Percentiles rank a stretch among this genome's conserved stretches.
Evolutionary conservation across 129 eudicot species (phyloP).

Genomic region (Lonicera japonica): DNA sequence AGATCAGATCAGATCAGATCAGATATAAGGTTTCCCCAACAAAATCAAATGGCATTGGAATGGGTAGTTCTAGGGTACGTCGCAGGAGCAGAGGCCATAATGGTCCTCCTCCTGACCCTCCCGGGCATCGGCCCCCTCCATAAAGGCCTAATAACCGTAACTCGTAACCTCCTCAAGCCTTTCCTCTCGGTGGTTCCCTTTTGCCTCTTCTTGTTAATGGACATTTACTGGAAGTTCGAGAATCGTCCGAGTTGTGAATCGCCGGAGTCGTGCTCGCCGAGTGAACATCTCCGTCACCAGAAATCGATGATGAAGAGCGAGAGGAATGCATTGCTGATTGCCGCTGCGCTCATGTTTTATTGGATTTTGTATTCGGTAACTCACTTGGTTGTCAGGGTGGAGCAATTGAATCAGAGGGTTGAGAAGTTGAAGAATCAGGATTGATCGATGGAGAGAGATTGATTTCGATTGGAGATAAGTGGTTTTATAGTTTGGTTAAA

Average conservation of each 20-base stretch:
- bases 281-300: conserved; percentile 73
- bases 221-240: conserved; percentile 89
- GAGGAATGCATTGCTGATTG: conserved; percentile 66
- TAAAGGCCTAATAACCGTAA: conserved; percentile 54
- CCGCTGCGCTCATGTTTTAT: conserved; percentile 56
- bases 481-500: not conserved
- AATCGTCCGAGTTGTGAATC: conserved; percentile 52
- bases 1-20: no score
- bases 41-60: conserved; percentile 58
- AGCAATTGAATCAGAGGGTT: conserved; percentile 48
- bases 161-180: conserved; percentile 63
- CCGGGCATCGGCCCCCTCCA: conserved; percentile 67
- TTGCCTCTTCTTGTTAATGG: conserved; percentile 62
- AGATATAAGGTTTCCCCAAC: conserved; percentile 20
- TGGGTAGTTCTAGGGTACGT: conserved; percentile 83
- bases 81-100: conserved; percentile 68
- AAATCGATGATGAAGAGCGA: conserved; percentile 71
- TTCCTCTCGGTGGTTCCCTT: conserved; percentile 72
- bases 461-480: not conserved
- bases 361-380: conserved; percentile 71
- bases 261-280: conserved; percentile 45
- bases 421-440: conserved; percentile 50
- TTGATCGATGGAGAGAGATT: conserved; percentile 16
- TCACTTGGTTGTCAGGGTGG: conserved; percentile 40
- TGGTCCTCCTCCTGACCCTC: conserved; percentile 68